Percentiles rank a stretch among this genome's conserved stretches.
Conservation (phyloP, 768 basidiomycete genomes). For the Inosperma sp. region DNA sequence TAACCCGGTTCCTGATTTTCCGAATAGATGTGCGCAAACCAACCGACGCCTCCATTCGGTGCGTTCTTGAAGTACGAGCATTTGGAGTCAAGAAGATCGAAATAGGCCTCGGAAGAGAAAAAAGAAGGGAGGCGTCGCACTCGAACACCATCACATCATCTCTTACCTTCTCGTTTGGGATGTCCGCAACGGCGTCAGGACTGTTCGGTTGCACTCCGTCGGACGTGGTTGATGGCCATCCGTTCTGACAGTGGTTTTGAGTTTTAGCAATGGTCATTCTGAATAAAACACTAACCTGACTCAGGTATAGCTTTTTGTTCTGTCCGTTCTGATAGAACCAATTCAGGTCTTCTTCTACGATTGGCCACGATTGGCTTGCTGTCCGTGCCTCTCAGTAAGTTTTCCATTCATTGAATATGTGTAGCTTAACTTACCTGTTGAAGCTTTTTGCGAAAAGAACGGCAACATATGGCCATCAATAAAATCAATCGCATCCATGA, state of each 20-base stretch:
- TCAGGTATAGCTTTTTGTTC: constrained; percentile 73
- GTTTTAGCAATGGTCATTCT: neutral
- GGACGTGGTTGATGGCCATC: constrained; percentile 70
- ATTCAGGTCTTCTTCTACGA: constrained; percentile 53
- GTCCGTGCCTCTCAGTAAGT: constrained; percentile 5
- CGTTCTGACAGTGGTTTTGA: constrained; percentile 47
- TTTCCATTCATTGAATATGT: neutral
- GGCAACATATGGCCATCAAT: constrained; percentile 71
- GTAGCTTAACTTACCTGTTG: constrained; percentile 42
- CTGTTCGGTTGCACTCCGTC: constrained; percentile 62
- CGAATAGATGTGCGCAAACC: constrained; percentile 80
- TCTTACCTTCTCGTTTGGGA: constrained; percentile 57
- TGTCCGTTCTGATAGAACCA: constrained; percentile 63
- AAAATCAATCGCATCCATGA: constrained; percentile 56
- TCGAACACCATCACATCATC: neutral
- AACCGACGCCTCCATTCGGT: constrained; percentile 62
- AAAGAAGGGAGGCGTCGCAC: neutral
- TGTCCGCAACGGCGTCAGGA: constrained; percentile 51
- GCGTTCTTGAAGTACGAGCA: constrained; percentile 60
- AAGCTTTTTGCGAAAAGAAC: constrained; percentile 56
- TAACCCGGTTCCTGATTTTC: constrained; percentile 66
- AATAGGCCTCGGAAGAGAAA: constrained; percentile 50
- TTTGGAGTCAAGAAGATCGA: constrained; percentile 54
- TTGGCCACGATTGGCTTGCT: constrained; percentile 61
- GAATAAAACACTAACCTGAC: constrained; percentile 48